A percentile compares a stretch with the other conserved stretches of the same genome.
Evolutionary conservation across 768 basidiomycete genomes (phyloP).

Genomic region (Leccinum variicolor): DNA sequence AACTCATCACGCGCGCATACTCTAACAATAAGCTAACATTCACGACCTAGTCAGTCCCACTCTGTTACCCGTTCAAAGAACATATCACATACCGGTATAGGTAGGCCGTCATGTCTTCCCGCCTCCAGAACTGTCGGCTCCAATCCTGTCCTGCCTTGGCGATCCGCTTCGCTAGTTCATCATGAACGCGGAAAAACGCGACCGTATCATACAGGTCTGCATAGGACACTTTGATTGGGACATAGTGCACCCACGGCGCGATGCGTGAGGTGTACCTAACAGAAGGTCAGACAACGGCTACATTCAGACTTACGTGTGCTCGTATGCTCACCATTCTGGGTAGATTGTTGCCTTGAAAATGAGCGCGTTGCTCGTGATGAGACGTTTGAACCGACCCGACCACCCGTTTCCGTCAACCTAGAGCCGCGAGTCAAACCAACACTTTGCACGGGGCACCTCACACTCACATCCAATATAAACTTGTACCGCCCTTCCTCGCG

Average conservation of each 20-base stretch:
- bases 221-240: conserved; percentile 64
- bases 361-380: conserved; percentile 59
- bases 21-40: conserved; percentile 47
- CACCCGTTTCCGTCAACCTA: conserved; percentile 66
- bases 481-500: conserved; percentile 55
- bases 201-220: conserved; percentile 68
- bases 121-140: conserved; percentile 57
- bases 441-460: background rate
- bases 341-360: conserved; percentile 71
- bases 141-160: conserved; percentile 54
- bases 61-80: background rate
- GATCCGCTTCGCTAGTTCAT: conserved; percentile 54
- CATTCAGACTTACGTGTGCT: too few species aligned
- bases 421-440: background rate
- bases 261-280: conserved; percentile 54
- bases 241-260: conserved; percentile 71
- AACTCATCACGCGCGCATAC: conserved; percentile 50
- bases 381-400: conserved; percentile 66
- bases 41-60: background rate
- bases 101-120: conserved; percentile 58
- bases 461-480: conserved; percentile 54
- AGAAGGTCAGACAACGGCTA: background rate
- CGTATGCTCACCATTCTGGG: conserved; percentile 58
- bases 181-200: conserved; percentile 71
- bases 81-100: conserved; percentile 44